These are phyloP conservation scores for Coffea canephora DNA, from an alignment of 257 asterid genomes.

Conservation along the genomic window DNA sequence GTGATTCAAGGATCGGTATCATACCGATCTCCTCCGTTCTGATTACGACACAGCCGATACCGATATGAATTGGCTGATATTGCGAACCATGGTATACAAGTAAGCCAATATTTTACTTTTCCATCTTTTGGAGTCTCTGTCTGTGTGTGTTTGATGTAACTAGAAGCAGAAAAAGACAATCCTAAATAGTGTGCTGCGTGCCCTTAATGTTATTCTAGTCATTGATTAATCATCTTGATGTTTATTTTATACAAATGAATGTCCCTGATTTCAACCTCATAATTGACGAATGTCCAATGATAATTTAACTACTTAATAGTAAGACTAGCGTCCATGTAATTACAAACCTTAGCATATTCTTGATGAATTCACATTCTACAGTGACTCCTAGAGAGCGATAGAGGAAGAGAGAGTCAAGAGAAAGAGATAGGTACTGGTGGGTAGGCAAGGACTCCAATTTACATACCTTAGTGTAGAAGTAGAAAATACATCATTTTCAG, in stretches of 20 bases:
- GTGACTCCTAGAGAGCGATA: conserved; percentile 13
- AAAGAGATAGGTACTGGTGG: background rate
- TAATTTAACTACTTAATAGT: background rate
- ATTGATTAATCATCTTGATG: conserved; percentile 1
- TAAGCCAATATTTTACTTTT: background rate
- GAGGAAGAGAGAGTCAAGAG: conserved; percentile 5
- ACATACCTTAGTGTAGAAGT: conserved; percentile 13
- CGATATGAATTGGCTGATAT: too few species aligned
- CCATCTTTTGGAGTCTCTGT: background rate
- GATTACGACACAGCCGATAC: too few species aligned
- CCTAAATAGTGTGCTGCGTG: conserved; percentile 58
- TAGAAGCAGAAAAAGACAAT: conserved; percentile 13
- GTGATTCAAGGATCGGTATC: too few species aligned
- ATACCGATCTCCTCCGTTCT: too few species aligned
- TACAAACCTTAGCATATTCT: conserved; percentile 37
- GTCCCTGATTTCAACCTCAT: conserved; percentile 21
- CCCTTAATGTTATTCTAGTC: conserved; percentile 49
- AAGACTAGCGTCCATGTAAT: conserved; percentile 11
- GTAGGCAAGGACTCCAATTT: conserved; percentile 28
- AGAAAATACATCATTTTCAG: conserved; percentile 37
- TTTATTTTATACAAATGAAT: conserved; percentile 12
- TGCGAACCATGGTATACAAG: background rate
- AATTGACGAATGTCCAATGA: conserved; percentile 22
- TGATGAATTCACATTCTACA: conserved; percentile 16
- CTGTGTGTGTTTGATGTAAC: background rate